A percentile compares a stretch with the other conserved stretches of the same genome.
Evolutionary conservation across 805 yeast genomes (phyloP).

Genomic region (Schizosaccharomyces pombe): DNA sequence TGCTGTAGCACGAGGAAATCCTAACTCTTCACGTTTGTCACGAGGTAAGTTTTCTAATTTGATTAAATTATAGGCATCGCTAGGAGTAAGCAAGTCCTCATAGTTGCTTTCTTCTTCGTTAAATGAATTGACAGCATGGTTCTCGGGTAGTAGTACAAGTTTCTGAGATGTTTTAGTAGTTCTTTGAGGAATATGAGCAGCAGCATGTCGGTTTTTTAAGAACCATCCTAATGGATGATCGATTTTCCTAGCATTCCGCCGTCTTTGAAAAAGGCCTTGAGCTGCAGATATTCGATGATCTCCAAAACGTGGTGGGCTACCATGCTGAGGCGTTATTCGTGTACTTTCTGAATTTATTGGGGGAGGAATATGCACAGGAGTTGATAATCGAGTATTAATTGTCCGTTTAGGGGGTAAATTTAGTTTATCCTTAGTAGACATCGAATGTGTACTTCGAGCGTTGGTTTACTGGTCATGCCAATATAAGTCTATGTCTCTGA

Average conservation of each 20-base stretch:
- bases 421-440: neutral
- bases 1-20: constrained; percentile 4
- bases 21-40: neutral
- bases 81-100: neutral
- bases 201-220: neutral
- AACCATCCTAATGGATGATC: constrained; percentile 1
- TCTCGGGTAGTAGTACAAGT: constrained; percentile 4
- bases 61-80: neutral
- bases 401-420: neutral
- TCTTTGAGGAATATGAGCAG: constrained; percentile 4
- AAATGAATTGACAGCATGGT: neutral
- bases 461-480: too few relatives aligned
- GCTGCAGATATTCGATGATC: neutral
- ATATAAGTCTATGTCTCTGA: too few relatives aligned
- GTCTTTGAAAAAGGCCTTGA: neutral
- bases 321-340: neutral
- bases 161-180: constrained; percentile 5
- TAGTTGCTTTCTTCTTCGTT: constrained; percentile 4
- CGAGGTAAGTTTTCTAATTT: neutral
- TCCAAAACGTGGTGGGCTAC: neutral
- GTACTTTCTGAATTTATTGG: neutral
- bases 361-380: neutral
- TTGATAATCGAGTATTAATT: neutral
- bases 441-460: too few relatives aligned
- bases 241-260: neutral